Evolutionary conservation across 345 rosid genomes (phyloP).

Genomic region (Arabis alpina): DNA sequence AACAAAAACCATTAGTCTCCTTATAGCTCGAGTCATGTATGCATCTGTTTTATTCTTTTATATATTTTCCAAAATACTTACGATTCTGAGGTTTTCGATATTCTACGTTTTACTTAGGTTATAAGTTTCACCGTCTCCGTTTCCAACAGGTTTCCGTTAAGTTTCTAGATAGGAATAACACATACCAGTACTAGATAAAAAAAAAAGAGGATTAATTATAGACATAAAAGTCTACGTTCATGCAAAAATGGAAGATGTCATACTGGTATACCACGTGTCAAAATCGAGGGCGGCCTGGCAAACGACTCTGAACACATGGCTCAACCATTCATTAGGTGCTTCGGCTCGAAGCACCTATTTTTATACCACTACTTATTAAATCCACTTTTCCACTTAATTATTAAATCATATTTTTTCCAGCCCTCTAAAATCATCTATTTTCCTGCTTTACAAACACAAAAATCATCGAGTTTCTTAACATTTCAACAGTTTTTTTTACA

Average conservation of each 20-base stretch:
- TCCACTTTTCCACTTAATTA: too few species aligned
- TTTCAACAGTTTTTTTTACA: too few species aligned
- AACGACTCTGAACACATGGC: conserved; percentile 36
- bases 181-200: not conserved
- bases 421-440: too few species aligned
- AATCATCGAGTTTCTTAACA: too few species aligned
- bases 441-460: too few species aligned
- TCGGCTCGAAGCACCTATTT: conserved; percentile 32
- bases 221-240: not conserved
- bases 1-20: too few species aligned
- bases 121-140: conserved; percentile 17
- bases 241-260: conserved; percentile 31
- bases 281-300: conserved; percentile 16
- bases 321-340: conserved; percentile 22
- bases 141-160: not conserved
- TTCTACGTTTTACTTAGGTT: conserved; percentile 21
- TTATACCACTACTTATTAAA: conserved; percentile 25
- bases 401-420: too few species aligned
- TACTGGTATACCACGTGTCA: conserved; percentile 24
- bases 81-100: not conserved
- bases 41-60: too few species aligned
- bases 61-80: not conserved
- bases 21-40: too few species aligned
- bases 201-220: not conserved
- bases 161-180: conserved; percentile 5